phyloP scores from a whole-genome alignment of 1,284 basidiomycete species.

The Ustilago xerochloae region DNA sequence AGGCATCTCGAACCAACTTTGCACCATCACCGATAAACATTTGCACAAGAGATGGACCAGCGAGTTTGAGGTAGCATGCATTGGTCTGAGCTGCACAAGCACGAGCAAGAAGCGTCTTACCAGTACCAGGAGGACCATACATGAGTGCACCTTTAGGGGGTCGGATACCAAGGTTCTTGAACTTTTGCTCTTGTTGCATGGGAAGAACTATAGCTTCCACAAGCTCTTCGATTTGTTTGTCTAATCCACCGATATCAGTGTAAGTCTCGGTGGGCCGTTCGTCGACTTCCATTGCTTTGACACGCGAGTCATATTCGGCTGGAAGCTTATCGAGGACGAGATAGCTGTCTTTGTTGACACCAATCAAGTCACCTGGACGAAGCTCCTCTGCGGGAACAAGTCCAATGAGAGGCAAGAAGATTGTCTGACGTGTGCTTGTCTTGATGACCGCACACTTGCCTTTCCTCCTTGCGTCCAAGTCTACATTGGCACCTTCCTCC shows the following conservation, averaged over 20 bases:
- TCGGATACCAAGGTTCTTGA: conserved; percentile 82
- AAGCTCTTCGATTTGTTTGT: conserved; percentile 84
- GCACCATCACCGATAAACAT: conserved; percentile 97
- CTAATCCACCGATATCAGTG: conserved; percentile 81
- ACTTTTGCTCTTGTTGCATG: conserved; percentile 84
- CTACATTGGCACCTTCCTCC: conserved; percentile 83
- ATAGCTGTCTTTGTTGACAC: conserved; percentile 99
- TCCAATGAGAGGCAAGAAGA: conserved; percentile 97
- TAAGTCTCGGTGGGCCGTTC: conserved; percentile 82
- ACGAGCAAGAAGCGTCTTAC: conserved; percentile 94
- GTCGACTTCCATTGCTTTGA: conserved; percentile 93
- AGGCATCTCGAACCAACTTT: conserved; percentile 95
- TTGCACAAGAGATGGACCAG: conserved; percentile 80
- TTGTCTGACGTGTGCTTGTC: conserved; percentile 92
- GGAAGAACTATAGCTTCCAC: conserved; percentile 83
- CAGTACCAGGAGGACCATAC: conserved; percentile 87
- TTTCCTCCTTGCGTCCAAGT: conserved; percentile 91
- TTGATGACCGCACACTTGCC: conserved; percentile 99
- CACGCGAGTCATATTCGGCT: conserved; percentile 80
- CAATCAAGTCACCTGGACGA: conserved; percentile 91
- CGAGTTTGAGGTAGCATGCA: conserved; percentile 82
- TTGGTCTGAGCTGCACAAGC: conserved; percentile 87
- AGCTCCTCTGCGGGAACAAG: conserved; percentile 92
- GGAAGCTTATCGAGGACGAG: conserved; percentile 90
- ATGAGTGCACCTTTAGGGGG: conserved; percentile 82